Percentiles rank a stretch among this genome's conserved stretches.
Conservation (phyloP, 352 stramenopile species). For the Blastocystis sp. region DNA sequence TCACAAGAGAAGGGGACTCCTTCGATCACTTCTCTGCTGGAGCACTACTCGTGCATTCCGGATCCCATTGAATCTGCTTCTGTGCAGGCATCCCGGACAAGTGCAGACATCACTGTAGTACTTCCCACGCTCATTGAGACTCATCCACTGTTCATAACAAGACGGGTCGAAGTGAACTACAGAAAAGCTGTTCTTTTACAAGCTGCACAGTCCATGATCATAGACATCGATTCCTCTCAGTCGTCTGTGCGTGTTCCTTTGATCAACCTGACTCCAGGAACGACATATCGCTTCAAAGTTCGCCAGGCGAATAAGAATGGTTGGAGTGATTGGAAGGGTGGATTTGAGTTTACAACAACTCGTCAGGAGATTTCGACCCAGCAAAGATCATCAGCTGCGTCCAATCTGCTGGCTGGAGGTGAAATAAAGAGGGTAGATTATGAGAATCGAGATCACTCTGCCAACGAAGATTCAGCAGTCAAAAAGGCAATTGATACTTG, state of each 20-base stretch:
- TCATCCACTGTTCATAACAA: neutral
- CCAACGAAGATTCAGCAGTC: neutral
- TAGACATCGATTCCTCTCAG: neutral
- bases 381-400: neutral
- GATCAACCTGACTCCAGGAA: neutral
- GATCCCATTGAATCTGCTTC: neutral
- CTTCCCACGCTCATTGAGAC: neutral
- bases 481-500: neutral
- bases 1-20: neutral
- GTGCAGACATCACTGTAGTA: neutral
- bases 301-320: neutral
- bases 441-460: neutral
- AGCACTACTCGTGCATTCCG: neutral
- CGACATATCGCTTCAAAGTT: neutral
- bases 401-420: neutral
- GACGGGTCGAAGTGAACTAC: neutral
- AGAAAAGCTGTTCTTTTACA: neutral
- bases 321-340: neutral
- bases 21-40: neutral
- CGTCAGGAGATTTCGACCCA: neutral
- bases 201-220: neutral
- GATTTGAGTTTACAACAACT: neutral
- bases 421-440: neutral
- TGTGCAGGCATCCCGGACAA: neutral
- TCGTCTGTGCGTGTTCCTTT: neutral